These are phyloP conservation scores for Cyclocybe cylindracea DNA, from an alignment of 768 basidiomycete genomes.

Conservation along the genomic window DNA sequence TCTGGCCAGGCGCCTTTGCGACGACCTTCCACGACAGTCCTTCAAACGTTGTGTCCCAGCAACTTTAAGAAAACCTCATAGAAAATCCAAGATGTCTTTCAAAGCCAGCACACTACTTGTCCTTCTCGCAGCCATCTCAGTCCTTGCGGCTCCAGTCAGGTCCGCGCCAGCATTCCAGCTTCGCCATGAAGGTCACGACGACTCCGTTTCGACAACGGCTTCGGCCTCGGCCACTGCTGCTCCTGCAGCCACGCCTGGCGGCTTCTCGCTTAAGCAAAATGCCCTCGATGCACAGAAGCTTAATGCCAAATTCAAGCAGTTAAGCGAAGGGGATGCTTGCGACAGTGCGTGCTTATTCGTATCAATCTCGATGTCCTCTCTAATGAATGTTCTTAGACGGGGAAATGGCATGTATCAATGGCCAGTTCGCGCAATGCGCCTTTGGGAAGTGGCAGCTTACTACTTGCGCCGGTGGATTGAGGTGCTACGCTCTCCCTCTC, in stretches of 20 bases:
- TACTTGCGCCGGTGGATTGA: constrained; percentile 32
- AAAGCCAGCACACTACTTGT: constrained; percentile 12
- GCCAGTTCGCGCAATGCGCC: constrained; percentile 45
- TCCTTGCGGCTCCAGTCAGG: constrained; percentile 29
- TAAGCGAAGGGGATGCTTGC: constrained; percentile 49
- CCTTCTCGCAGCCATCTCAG: constrained; percentile 21
- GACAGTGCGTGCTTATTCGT: constrained; percentile 31
- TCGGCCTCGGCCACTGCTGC: constrained; percentile 2
- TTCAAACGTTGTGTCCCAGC: constrained; percentile 8
- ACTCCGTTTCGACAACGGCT: constrained; percentile 8
- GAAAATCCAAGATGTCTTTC: constrained; percentile 20
- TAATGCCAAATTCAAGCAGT: constrained; percentile 46
- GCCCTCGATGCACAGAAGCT: constrained; percentile 50
- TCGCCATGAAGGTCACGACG: constrained; percentile 28
- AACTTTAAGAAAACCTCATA: not conserved
- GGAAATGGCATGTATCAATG: constrained; percentile 39
- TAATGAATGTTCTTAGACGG: constrained; percentile 24
- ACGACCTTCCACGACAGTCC: constrained; percentile 16
- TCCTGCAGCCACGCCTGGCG: constrained; percentile 2
- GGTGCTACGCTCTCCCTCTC: constrained; percentile 52
- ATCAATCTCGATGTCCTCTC: not conserved
- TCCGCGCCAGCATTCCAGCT: constrained; percentile 32
- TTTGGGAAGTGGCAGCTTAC: constrained; percentile 38
- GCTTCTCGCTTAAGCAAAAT: constrained; percentile 39
- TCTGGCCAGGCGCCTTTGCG: constrained; percentile 25